Percentiles rank a stretch among this genome's conserved stretches.
These are phyloP conservation scores for Sugiyamaella lignohabitans DNA, from an alignment of 805 yeast genomes.

Conservation along the genomic window DNA sequence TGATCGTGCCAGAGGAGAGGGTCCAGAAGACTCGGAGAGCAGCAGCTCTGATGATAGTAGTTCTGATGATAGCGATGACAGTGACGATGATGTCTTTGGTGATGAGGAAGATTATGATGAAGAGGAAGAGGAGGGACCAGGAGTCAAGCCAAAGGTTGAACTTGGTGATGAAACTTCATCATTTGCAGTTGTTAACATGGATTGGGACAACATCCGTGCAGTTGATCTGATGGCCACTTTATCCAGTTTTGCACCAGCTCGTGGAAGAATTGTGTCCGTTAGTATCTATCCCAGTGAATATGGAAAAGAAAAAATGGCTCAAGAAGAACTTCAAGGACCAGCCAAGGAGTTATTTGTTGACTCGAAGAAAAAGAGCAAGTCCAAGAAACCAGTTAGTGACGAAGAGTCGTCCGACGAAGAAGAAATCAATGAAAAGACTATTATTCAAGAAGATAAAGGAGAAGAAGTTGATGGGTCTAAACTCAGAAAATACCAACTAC, in stretches of 20 bases:
- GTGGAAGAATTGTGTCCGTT: slow-evolving; percentile 63
- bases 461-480: slow-evolving; percentile 81
- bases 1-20: slow-evolving; percentile 36
- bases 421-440: slow-evolving; percentile 59
- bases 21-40: slow-evolving; percentile 22
- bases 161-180: slow-evolving; percentile 78
- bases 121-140: slow-evolving; percentile 18
- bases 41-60: slow-evolving; percentile 12
- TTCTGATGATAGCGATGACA: slow-evolving; percentile 10
- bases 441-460: slow-evolving; percentile 76
- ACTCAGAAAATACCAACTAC: slow-evolving; percentile 84
- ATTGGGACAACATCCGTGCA: slow-evolving; percentile 93
- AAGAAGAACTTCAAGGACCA: slow-evolving; percentile 89
- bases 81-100: slow-evolving; percentile 14
- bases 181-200: slow-evolving; percentile 90
- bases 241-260: slow-evolving; percentile 71
- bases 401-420: slow-evolving; percentile 31
- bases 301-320: slow-evolving; percentile 86
- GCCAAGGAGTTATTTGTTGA: slow-evolving; percentile 71
- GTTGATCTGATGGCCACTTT: slow-evolving; percentile 86
- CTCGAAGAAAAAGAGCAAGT: slow-evolving; percentile 34
- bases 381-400: too few relatives aligned
- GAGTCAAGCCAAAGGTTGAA: slow-evolving; percentile 49
- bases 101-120: slow-evolving; percentile 12
- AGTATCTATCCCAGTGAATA: slow-evolving; percentile 69